Evolutionary conservation across 129 eudicot genomes (phyloP).

Genomic region (Ambrosia trifida): DNA sequence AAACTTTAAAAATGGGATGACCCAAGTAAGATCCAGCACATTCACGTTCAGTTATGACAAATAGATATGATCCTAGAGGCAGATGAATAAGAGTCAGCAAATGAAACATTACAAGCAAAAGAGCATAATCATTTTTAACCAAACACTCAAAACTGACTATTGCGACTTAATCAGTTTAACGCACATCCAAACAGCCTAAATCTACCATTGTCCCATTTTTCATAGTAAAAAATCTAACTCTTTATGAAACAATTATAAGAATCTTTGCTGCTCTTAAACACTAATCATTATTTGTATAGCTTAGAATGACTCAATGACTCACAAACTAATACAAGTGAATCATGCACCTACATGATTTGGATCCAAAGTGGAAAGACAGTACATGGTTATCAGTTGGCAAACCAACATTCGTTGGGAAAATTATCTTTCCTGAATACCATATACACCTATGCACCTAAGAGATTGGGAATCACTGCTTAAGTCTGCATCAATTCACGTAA

Average conservation of each 20-base stretch:
- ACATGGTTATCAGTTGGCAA: background rate
- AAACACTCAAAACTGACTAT: background rate
- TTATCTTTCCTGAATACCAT: background rate
- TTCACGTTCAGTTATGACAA: constrained; percentile 77
- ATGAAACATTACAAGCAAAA: constrained; percentile 12
- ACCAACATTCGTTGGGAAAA: background rate
- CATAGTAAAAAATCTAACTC: background rate
- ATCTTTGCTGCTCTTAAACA: constrained; percentile 1
- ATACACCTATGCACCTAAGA: constrained; percentile 7
- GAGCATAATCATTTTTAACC: background rate
- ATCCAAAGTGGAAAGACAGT: background rate
- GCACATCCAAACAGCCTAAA: constrained; percentile 1
- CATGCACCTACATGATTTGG: constrained; percentile 12
- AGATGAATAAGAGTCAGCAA: constrained; percentile 15
- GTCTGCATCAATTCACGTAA: background rate
- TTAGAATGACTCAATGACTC: background rate
- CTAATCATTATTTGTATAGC: background rate
- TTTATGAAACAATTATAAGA: background rate
- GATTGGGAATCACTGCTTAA: background rate
- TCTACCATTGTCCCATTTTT: background rate
- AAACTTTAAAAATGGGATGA: constrained; percentile 78
- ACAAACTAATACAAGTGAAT: constrained; percentile 5
- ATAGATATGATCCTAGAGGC: constrained; percentile 69
- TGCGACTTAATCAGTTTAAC: background rate
- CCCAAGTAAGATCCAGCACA: constrained; percentile 87